A percentile compares a stretch with the other conserved stretches of the same genome.
phyloP scores from a whole-genome alignment of 371 early-diverging fungal genomes.

The Syncephalis plumigaleata region DNA sequence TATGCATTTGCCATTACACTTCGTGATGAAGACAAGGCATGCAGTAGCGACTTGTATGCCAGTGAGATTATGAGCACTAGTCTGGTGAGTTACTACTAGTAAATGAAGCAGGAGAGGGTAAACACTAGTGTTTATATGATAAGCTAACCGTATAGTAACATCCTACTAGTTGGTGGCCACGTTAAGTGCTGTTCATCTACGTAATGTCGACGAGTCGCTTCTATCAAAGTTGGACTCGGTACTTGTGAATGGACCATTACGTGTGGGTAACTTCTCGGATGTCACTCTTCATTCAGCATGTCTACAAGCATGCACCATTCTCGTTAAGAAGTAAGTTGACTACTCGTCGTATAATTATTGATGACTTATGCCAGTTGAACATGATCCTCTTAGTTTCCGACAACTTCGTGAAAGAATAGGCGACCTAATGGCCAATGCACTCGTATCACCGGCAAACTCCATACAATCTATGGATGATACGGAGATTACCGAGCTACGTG shows the following conservation, averaged over 20 bases:
- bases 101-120: too few relatives aligned
- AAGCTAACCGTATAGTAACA: background rate
- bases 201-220: background rate
- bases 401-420: conserved; percentile 27
- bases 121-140: background rate
- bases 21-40: conserved; percentile 21
- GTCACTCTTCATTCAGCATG: background rate
- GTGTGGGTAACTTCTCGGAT: background rate
- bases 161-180: background rate
- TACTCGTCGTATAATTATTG: conserved; percentile 18
- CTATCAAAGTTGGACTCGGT: background rate
- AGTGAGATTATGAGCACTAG: conserved; percentile 41
- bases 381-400: conserved; percentile 19
- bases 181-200: background rate
- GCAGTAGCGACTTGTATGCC: conserved; percentile 33
- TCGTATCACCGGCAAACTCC: conserved; percentile 39
- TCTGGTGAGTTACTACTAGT: conserved; percentile 37
- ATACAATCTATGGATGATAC: conserved; percentile 14
- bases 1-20: conserved; percentile 22
- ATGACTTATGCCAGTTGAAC: background rate
- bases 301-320: background rate
- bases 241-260: background rate
- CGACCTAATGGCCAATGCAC: conserved; percentile 34
- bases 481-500: conserved; percentile 17
- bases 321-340: background rate